Conservation (phyloP, 352 stramenopile genomes). For the Pythium oligandrum region DNA sequence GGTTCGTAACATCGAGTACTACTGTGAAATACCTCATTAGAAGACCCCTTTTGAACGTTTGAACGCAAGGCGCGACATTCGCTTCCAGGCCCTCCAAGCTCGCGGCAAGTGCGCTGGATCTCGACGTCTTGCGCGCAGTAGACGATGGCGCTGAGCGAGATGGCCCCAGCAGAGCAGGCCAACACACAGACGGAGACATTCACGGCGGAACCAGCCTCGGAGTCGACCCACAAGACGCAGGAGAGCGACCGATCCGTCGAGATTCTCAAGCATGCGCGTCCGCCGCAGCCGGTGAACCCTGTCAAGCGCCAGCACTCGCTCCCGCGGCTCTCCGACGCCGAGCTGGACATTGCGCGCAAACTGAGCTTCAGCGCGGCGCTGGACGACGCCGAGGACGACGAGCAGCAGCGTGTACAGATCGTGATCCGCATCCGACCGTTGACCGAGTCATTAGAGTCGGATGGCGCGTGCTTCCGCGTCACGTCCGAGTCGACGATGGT, state of each 20-base stretch:
- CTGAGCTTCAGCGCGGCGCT: constrained; percentile 65
- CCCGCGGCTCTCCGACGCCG: constrained; percentile 12
- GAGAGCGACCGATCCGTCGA: too few species aligned
- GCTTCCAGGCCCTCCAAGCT: not conserved
- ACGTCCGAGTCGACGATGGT: constrained; percentile 57
- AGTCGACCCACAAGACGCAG: too few species aligned
- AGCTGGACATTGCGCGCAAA: constrained; percentile 45
- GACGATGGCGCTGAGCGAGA: too few species aligned
- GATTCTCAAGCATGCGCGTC: too few species aligned
- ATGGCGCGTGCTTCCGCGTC: constrained; percentile 62
- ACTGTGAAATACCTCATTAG: constrained; percentile 9
- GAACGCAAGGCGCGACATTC: constrained; percentile 7
- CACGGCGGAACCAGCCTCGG: too few species aligned
- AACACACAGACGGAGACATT: too few species aligned
- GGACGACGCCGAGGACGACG: constrained; percentile 11
- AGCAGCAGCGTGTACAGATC: constrained; percentile 36
- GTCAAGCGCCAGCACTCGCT: too few species aligned
- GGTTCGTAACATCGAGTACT: not conserved
- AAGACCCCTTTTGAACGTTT: constrained; percentile 20
- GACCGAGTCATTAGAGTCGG: not conserved
- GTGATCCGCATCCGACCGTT: constrained; percentile 67
- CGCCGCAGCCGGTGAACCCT: too few species aligned
- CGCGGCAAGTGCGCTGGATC: too few species aligned
- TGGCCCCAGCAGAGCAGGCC: too few species aligned
- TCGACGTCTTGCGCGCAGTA: too few species aligned